A percentile compares a stretch with the other conserved stretches of the same genome.
These are phyloP conservation scores for Miamiensis avidus DNA, from an alignment of 169 alveolate genomes.

Conservation along the genomic window DNA sequence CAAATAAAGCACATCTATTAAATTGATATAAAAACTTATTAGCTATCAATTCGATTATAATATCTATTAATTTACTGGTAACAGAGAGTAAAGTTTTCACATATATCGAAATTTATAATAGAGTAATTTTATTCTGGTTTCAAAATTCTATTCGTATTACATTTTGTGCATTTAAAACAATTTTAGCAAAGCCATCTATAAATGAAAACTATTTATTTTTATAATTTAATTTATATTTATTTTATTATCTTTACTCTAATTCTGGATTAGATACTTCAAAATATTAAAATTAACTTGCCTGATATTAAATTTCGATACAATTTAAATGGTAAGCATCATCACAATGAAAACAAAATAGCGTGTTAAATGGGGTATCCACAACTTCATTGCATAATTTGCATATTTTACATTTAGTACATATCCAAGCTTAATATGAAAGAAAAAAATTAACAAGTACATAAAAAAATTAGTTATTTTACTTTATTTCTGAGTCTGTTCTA, in stretches of 20 bases:
- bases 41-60: too few relatives aligned
- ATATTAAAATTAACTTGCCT: too few relatives aligned
- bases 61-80: not conserved
- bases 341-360: constrained; percentile 7
- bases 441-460: too few relatives aligned
- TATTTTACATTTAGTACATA: constrained; percentile 53
- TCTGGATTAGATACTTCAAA: not conserved
- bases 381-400: constrained; percentile 48
- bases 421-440: too few relatives aligned
- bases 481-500: not conserved
- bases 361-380: not conserved
- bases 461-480: too few relatives aligned
- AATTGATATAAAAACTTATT: too few relatives aligned
- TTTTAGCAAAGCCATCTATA: constrained; percentile 6
- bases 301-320: not conserved
- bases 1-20: constrained; percentile 19
- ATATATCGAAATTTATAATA: not conserved
- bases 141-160: constrained; percentile 1
- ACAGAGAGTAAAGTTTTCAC: constrained; percentile 16
- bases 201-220: too few relatives aligned
- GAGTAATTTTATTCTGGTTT: not conserved
- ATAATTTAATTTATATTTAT: too few relatives aligned
- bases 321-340: constrained; percentile 13
- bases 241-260: not conserved
- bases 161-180: constrained; percentile 16